Conservation (phyloP, 208 protist genomes). For the Strigomonas galati region DNA sequence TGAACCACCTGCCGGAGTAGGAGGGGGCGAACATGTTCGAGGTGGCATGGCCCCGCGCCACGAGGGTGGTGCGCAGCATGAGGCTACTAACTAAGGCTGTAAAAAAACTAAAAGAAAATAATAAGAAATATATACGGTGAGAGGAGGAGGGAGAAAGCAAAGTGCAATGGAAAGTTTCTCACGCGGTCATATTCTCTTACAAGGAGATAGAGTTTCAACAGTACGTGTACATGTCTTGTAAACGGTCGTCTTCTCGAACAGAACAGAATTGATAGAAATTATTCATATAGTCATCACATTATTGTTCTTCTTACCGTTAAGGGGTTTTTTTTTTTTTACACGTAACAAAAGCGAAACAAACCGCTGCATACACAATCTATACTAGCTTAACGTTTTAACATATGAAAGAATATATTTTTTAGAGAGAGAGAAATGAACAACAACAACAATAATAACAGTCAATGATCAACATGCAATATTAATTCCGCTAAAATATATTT, state of each 20-base stretch:
- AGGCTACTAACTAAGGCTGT: background rate
- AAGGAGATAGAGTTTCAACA: too few species aligned
- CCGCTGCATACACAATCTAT: too few species aligned
- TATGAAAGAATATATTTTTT: too few species aligned
- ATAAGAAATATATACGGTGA: background rate
- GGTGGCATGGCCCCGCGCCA: conserved; percentile 75
- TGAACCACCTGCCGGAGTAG: conserved; percentile 89
- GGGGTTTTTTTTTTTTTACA: conserved; percentile 2
- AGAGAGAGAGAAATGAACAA: too few species aligned
- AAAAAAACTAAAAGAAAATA: conserved; percentile 1
- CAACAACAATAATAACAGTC: background rate
- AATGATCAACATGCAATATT: background rate
- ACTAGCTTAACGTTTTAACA: too few species aligned
- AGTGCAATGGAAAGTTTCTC: background rate
- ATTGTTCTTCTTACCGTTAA: too few species aligned
- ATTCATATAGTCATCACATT: too few species aligned
- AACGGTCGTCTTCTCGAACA: too few species aligned
- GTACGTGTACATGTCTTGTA: too few species aligned
- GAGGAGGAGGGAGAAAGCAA: background rate
- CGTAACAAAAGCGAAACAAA: background rate
- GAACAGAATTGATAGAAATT: too few species aligned
- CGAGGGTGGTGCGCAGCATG: conserved; percentile 73
- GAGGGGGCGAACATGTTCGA: conserved; percentile 88
- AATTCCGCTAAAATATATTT: background rate
- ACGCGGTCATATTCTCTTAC: too few species aligned